phyloP scores from a whole-genome alignment of 2,329 filamentous ascomycete genomes.

The Colletotrichum musae region DNA sequence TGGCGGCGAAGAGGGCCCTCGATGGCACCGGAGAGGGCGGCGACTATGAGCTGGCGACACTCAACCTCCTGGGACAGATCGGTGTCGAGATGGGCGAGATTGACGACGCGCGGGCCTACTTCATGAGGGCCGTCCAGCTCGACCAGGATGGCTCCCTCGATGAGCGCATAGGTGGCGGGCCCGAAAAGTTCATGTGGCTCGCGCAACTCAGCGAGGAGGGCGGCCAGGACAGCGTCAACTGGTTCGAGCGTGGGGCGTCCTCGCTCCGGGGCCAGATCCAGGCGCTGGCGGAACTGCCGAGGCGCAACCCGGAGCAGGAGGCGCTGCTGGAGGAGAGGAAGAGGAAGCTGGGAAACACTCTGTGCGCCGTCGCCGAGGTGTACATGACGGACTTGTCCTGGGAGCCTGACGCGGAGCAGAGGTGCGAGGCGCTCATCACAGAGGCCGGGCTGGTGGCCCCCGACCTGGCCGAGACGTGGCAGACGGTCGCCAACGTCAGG shows the following conservation, averaged over 20 bases:
- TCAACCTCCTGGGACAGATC: slow-evolving; percentile 86
- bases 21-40: slow-evolving; percentile 60
- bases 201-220: slow-evolving; percentile 87
- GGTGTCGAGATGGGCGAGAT: slow-evolving; percentile 86
- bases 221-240: slow-evolving; percentile 74
- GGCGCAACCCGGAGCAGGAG: slow-evolving; percentile 57
- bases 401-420: slow-evolving; percentile 90
- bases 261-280: slow-evolving; percentile 82
- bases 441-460: slow-evolving; percentile 91
- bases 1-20: slow-evolving; percentile 60
- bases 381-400: slow-evolving; percentile 99
- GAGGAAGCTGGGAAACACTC: slow-evolving; percentile 86
- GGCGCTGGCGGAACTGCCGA: slow-evolving; percentile 65
- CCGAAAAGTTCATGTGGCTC: slow-evolving; percentile 95
- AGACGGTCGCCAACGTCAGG: slow-evolving; percentile 93
- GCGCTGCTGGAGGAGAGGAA: slow-evolving; percentile 76
- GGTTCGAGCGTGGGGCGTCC: slow-evolving; percentile 79
- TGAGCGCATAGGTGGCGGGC: slow-evolving; percentile 82
- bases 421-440: slow-evolving; percentile 90
- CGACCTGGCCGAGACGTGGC: slow-evolving; percentile 87
- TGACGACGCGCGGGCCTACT: slow-evolving; percentile 80
- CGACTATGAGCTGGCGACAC: slow-evolving; percentile 72
- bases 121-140: slow-evolving; percentile 79
- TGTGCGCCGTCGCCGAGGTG: slow-evolving; percentile 94
- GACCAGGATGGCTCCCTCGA: slow-evolving; percentile 82